A percentile compares a stretch with the other conserved stretches of the same genome.
Conservation (phyloP, 345 rosid genomes). For the Boechera divaricarpa region DNA sequence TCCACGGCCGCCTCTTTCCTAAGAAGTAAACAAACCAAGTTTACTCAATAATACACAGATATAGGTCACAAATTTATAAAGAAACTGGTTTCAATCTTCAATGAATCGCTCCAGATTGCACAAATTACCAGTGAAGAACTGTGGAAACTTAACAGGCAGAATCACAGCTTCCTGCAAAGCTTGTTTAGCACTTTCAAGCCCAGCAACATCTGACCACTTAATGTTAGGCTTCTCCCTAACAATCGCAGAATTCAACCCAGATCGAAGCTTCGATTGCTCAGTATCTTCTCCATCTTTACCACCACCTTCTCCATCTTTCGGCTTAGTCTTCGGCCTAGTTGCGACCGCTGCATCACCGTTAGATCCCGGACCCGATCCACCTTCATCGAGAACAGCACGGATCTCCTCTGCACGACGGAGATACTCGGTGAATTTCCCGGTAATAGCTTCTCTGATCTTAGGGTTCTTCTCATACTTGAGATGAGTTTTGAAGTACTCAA, state of each 20-base stretch:
- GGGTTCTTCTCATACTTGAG: conserved; percentile 96
- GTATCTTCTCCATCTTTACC: conserved; percentile 80
- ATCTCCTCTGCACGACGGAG: conserved; percentile 98
- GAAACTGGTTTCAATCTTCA: not conserved
- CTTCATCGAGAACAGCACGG: conserved; percentile 85
- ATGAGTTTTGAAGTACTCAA: conserved; percentile 94
- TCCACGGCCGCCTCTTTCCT: conserved; percentile 97
- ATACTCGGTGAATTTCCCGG: conserved; percentile 84
- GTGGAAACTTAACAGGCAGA: conserved; percentile 95
- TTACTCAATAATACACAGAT: not conserved
- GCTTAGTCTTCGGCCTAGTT: conserved; percentile 70
- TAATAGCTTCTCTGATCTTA: conserved; percentile 82
- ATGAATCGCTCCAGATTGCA: not conserved
- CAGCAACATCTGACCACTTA: conserved; percentile 94
- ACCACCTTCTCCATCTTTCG: conserved; percentile 74
- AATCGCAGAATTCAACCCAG: conserved; percentile 85
- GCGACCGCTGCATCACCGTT: conserved; percentile 85
- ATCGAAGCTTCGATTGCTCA: conserved; percentile 77
- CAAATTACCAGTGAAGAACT: conserved; percentile 78
- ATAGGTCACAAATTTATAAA: not conserved
- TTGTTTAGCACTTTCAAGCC: conserved; percentile 92
- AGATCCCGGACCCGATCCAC: conserved; percentile 72
- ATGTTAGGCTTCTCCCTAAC: conserved; percentile 88
- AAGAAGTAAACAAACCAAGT: not conserved
- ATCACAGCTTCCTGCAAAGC: conserved; percentile 94